A percentile compares a stretch with the other conserved stretches of the same genome.
These are phyloP conservation scores for Phaeosphaeriaceae sp. DNA, from an alignment of 2,329 filamentous ascomycete species.

Conservation along the genomic window DNA sequence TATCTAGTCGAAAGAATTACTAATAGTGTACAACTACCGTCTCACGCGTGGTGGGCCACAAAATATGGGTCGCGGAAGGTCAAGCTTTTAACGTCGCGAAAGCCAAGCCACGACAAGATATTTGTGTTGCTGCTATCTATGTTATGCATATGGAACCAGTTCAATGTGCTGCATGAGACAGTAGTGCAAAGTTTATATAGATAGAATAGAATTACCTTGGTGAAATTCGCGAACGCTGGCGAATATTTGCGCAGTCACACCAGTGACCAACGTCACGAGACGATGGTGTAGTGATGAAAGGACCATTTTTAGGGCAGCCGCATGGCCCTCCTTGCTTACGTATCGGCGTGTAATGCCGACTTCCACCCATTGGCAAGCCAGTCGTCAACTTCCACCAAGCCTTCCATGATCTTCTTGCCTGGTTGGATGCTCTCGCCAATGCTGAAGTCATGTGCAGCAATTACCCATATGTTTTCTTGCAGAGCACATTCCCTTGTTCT, in stretches of 20 bases:
- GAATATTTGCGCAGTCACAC: too few species aligned
- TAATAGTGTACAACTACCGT: not conserved
- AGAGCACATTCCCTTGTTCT: slow-evolving; percentile 29
- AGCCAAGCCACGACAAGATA: slow-evolving; percentile 16
- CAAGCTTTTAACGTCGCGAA: slow-evolving; percentile 30
- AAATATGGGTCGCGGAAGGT: slow-evolving; percentile 3
- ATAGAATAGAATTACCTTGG: too few species aligned
- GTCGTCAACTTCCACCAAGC: slow-evolving; percentile 29
- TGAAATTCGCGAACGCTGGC: too few species aligned
- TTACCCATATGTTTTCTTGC: slow-evolving; percentile 36
- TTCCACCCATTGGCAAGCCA: slow-evolving; percentile 38
- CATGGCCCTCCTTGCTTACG: too few species aligned
- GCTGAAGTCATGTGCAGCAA: slow-evolving; percentile 41
- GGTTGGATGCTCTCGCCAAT: slow-evolving; percentile 29
- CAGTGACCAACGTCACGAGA: too few species aligned
- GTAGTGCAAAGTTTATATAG: too few species aligned
- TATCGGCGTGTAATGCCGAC: slow-evolving; percentile 1
- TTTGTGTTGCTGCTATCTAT: too few species aligned
- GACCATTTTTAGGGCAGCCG: too few species aligned
- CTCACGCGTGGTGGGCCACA: not conserved
- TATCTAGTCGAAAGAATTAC: not conserved
- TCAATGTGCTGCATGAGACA: too few species aligned
- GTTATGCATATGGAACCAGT: too few species aligned
- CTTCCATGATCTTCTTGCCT: slow-evolving; percentile 30
- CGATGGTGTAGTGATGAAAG: too few species aligned